Base-by-base conservation (phyloP, 2,329 filamentous ascomycete genomes). In the Aspergillus calidoustus region DNA sequence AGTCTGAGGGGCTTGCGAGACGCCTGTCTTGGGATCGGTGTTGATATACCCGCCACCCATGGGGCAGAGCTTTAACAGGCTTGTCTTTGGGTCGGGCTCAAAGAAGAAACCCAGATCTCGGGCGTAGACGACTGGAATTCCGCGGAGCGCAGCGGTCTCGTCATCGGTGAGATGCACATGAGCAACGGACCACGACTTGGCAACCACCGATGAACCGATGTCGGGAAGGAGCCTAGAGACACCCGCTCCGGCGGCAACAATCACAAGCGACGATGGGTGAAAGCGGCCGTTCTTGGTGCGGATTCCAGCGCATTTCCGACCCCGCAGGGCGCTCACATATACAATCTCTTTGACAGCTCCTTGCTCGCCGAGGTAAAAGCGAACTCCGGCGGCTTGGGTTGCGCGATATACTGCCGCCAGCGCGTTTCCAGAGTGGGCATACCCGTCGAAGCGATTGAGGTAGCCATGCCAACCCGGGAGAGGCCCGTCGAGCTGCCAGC, bases 81-180 rank as follows among this genome's bases (percentile, higher is more conserved):
- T 81, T 0, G 86, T 88, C 63, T 80, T 78, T 0, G 80, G 82
- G 64, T 89, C 87, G 0, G 87, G 86, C 71, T 89, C 87, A 60
- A 89, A 89, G 74, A 87, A 86, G 77, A 89, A 89, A 0, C 86
- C 86, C 0, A 89, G 75, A 63, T 89, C 87, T 2, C 87, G 81
- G 1, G 83, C 83, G 56, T 88, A 87, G 0, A 83, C 86, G 0
- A 88, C 84, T 0, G 87, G 87, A 11, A 89, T 85, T 2, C 84
- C 84, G 2, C 82, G 80, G 1, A 89, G 80, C 5, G 74, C 75
- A 3, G 81, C 79, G 0, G 83, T 81, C 70, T 89, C 87, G 0
- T 81, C 79, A 6, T 83, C 78, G 0, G 80, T 86, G 1, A 89
- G 79, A 52, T 84, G 82, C 2, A 89, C 77, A 67, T 89, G 87